A percentile compares a stretch with the other conserved stretches of the same genome.
These are phyloP conservation scores for Emericellopsis terricola DNA, from an alignment of 495 filamentous ascomycete species.

Conservation along the genomic window DNA sequence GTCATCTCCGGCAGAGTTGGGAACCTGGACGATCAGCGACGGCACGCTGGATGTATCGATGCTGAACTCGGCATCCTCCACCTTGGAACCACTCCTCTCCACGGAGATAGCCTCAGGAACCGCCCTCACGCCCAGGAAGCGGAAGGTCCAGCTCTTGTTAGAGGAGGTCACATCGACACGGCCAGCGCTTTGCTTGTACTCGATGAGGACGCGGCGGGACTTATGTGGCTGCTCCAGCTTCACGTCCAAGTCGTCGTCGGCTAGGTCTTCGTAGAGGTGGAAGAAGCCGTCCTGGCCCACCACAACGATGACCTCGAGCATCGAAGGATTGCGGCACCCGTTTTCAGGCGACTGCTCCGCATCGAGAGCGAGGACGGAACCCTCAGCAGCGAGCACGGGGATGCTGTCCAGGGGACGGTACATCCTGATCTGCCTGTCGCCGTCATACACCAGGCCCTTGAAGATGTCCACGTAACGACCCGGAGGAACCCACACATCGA, in stretches of 20 bases:
- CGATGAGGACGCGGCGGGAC: neutral
- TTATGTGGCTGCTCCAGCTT: neutral
- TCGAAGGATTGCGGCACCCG: conserved; percentile 19
- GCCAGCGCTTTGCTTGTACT: neutral
- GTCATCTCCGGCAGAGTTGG: neutral
- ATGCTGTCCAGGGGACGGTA: conserved; percentile 22
- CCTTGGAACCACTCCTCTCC: no score
- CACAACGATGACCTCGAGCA: conserved; percentile 28
- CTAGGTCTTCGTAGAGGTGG: neutral
- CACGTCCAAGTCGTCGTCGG: neutral
- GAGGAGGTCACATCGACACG: neutral
- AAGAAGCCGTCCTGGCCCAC: conserved; percentile 31
- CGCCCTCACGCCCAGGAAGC: neutral
- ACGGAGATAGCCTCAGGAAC: no score
- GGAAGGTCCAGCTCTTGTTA: neutral
- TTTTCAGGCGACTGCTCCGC: conserved; percentile 14
- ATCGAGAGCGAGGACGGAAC: conserved; percentile 35
- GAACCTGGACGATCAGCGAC: neutral
- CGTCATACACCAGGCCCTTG: conserved; percentile 31
- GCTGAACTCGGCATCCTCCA: neutral
- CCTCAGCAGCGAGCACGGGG: conserved; percentile 34
- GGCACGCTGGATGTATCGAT: neutral
- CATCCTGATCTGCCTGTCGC: conserved; percentile 25
- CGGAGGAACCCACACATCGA: conserved; percentile 31
- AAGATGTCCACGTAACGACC: conserved; percentile 32